These are phyloP conservation scores for Cryptosporidium tyzzeri DNA, from an alignment of 169 alveolate genomes.

Conservation along the genomic window DNA sequence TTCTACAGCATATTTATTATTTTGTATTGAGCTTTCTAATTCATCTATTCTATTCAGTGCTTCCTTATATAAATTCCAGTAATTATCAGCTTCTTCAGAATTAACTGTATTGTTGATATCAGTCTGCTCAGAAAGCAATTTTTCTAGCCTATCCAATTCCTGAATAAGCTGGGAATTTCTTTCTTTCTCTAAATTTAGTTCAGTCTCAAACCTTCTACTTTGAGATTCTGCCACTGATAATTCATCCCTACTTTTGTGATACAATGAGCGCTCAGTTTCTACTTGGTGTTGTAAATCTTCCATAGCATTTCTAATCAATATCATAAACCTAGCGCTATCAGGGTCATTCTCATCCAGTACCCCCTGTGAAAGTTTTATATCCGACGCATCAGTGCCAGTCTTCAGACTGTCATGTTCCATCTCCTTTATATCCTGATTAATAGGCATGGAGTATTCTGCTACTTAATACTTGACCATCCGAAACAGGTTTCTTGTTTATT, in stretches of 20 bases:
- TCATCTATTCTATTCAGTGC: slow-evolving; percentile 63
- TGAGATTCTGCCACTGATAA: slow-evolving; percentile 43
- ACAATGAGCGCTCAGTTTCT: slow-evolving; percentile 52
- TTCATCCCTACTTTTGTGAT: slow-evolving; percentile 64
- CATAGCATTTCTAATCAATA: slow-evolving; percentile 67
- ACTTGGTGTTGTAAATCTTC: slow-evolving; percentile 72
- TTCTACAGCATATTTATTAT: slow-evolving; percentile 18
- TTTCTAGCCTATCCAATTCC: slow-evolving; percentile 51
- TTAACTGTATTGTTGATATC: neutral
- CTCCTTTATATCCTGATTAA: slow-evolving; percentile 11
- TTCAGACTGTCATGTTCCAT: slow-evolving; percentile 55
- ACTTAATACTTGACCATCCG: slow-evolving; percentile 16
- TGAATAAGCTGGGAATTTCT: slow-evolving; percentile 32
- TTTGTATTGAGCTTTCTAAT: slow-evolving; percentile 16
- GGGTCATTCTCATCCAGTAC: slow-evolving; percentile 75
- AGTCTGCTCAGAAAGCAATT: slow-evolving; percentile 37
- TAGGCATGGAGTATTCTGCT: slow-evolving; percentile 6
- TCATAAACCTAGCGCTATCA: slow-evolving; percentile 73
- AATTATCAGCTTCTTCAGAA: slow-evolving; percentile 36
- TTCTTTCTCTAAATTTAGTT: slow-evolving; percentile 56
- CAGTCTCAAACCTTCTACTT: slow-evolving; percentile 51
- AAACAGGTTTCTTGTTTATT: neutral
- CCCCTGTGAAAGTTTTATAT: slow-evolving; percentile 32
- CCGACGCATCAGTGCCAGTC: slow-evolving; percentile 6
- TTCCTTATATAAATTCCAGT: slow-evolving; percentile 58